phyloP scores from a whole-genome alignment of 139 green algal species.

The Limnomonas spitsbergensis region DNA sequence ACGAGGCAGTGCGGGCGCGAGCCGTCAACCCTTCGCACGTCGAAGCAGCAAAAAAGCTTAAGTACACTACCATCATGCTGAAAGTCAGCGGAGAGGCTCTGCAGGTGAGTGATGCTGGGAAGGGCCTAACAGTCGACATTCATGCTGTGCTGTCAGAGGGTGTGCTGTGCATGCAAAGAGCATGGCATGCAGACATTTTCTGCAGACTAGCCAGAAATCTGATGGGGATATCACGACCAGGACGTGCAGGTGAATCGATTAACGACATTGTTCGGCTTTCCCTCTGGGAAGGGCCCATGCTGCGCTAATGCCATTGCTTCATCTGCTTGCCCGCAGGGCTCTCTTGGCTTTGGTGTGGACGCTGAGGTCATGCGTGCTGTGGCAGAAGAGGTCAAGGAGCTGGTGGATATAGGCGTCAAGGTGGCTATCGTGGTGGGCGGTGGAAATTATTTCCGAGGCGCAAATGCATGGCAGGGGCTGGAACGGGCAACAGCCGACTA shows the following conservation, averaged over 20 bases:
- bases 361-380: constrained; percentile 75
- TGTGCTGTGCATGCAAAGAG: no score
- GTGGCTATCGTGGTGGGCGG: constrained; percentile 94
- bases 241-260: no score
- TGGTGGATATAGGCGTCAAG: constrained; percentile 54
- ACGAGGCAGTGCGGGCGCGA: neutral
- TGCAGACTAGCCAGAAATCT: no score
- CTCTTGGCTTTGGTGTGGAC: constrained; percentile 83
- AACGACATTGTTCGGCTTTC: no score
- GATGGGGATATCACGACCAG: no score
- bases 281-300: no score
- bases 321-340: constrained; percentile 39
- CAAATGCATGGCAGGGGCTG: constrained; percentile 69
- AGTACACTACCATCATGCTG: constrained; percentile 48
- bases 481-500: constrained; percentile 94
- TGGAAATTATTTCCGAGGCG: constrained; percentile 94
- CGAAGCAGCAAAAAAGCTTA: constrained; percentile 1
- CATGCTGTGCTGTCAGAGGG: no score
- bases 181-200: no score
- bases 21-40: neutral
- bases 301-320: neutral
- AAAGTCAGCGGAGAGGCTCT: constrained; percentile 91
- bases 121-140: no score
- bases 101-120: constrained; percentile 21
- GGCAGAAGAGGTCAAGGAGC: constrained; percentile 78